phyloP scores from a whole-genome alignment of 257 asterid genomes.

The Forsythia suspensa region DNA sequence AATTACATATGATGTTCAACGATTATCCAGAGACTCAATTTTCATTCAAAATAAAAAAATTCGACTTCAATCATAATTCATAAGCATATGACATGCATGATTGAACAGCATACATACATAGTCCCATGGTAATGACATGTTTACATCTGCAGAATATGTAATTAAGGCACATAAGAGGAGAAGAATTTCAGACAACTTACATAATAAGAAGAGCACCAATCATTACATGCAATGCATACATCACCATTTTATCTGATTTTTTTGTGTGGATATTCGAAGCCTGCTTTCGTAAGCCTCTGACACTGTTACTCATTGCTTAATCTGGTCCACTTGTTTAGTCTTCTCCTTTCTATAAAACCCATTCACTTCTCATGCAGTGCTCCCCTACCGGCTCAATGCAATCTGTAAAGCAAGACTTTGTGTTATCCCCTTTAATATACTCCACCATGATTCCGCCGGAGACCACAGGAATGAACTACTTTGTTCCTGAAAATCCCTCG shows the following conservation, averaged over 20 bases:
- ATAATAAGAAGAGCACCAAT: slow-evolving; percentile 31
- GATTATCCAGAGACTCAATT: background rate
- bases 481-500: slow-evolving; percentile 41
- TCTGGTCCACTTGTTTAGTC: slow-evolving; percentile 28
- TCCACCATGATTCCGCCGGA: slow-evolving; percentile 57
- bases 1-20: background rate
- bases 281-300: slow-evolving; percentile 51
- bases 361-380: slow-evolving; percentile 41
- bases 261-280: slow-evolving; percentile 27
- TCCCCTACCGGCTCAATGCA: slow-evolving; percentile 29
- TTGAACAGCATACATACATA: slow-evolving; percentile 15
- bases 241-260: slow-evolving; percentile 34
- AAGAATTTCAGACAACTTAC: slow-evolving; percentile 11
- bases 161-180: slow-evolving; percentile 21
- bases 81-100: slow-evolving; percentile 26
- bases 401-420: slow-evolving; percentile 12
- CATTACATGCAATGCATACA: slow-evolving; percentile 38
- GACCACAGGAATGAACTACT: slow-evolving; percentile 49
- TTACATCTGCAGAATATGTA: slow-evolving; percentile 19
- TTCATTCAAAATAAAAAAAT: background rate
- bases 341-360: slow-evolving; percentile 58
- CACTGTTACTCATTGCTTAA: slow-evolving; percentile 30
- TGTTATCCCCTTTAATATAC: slow-evolving; percentile 15
- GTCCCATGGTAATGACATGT: slow-evolving; percentile 25
- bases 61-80: slow-evolving; percentile 6